Percentiles rank a stretch among this genome's conserved stretches.
These are phyloP conservation scores for Penicillium paxilli DNA, from an alignment of 495 filamentous ascomycete species.

Conservation along the genomic window DNA sequence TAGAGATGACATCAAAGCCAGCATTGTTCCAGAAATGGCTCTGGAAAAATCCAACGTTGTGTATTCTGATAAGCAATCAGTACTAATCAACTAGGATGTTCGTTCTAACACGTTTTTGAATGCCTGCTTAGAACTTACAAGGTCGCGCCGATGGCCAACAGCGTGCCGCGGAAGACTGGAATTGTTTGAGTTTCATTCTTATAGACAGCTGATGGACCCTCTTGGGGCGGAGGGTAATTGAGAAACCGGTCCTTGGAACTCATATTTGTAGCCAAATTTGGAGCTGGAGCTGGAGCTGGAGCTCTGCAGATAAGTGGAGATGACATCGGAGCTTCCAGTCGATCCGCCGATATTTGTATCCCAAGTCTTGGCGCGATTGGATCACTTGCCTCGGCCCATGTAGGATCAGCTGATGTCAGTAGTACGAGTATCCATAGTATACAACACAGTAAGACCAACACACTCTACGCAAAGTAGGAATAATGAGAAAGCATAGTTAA, in stretches of 20 bases:
- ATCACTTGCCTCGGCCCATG: constrained; percentile 19
- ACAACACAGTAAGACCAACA: no score
- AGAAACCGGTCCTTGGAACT: constrained; percentile 30
- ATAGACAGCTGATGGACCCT: constrained; percentile 49
- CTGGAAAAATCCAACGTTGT: constrained; percentile 54
- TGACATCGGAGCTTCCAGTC: no score
- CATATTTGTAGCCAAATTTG: background rate
- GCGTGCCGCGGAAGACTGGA: constrained; percentile 53
- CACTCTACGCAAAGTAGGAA: no score
- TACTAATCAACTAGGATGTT: background rate
- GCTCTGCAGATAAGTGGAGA: background rate
- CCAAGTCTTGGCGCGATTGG: constrained; percentile 2
- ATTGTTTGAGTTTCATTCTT: constrained; percentile 49
- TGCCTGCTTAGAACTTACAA: constrained; percentile 36
- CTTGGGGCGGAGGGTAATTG: constrained; percentile 43
- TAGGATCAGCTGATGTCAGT: background rate
- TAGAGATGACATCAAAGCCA: constrained; percentile 62
- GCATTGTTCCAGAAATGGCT: constrained; percentile 73
- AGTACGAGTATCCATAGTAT: no score
- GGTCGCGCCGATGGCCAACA: constrained; percentile 50
- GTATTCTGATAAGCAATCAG: constrained; percentile 42
- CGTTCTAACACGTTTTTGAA: no score
- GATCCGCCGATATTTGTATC: no score
- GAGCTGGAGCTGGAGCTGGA: background rate
- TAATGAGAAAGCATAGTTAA: no score